Evolutionary conservation across 2,329 filamentous ascomycete species (phyloP).

Genomic region (Phoma sp.): DNA sequence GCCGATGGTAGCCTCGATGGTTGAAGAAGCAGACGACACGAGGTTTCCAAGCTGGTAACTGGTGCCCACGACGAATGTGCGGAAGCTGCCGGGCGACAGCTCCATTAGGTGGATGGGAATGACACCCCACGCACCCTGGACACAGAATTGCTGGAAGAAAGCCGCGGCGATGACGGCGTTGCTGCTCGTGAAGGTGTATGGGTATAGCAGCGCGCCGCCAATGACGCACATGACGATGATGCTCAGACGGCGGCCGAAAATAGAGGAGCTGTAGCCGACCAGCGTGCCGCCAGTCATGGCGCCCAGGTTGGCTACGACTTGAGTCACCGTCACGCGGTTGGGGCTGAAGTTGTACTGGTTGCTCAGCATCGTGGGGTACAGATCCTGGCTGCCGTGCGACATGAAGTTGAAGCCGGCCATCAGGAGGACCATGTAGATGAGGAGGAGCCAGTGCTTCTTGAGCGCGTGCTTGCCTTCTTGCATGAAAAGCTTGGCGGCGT

Average conservation of each 20-base stretch:
- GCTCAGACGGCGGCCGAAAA: constrained; percentile 55
- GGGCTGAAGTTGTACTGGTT: constrained; percentile 63
- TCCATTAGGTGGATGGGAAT: constrained; percentile 76
- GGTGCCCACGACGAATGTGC: constrained; percentile 76
- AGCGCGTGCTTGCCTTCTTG: constrained; percentile 79
- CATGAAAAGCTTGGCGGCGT: constrained; percentile 71
- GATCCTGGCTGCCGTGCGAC: constrained; percentile 76
- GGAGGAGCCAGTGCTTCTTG: constrained; percentile 77
- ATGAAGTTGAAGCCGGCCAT: constrained; percentile 96
- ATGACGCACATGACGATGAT: constrained; percentile 59
- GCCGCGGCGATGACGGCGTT: constrained; percentile 75
- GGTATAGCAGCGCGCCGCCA: constrained; percentile 80
- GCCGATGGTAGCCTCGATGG: constrained; percentile 77
- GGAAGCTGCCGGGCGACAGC: constrained; percentile 72
- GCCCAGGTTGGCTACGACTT: constrained; percentile 58
- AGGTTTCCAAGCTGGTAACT: constrained; percentile 81
- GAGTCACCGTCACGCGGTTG: constrained; percentile 55
- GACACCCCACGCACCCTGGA: constrained; percentile 53
- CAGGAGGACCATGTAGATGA: constrained; percentile 81
- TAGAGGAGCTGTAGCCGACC: constrained; percentile 54
- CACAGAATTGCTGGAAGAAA: constrained; percentile 72
- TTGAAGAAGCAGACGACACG: constrained; percentile 70
- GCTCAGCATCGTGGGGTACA: constrained; percentile 65
- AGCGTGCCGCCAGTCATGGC: constrained; percentile 56
- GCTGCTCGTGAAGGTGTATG: constrained; percentile 73